A percentile compares a stretch with the other conserved stretches of the same genome.
phyloP scores from a whole-genome alignment of 2,329 filamentous ascomycete genomes.

The Colletotrichum sp. region DNA sequence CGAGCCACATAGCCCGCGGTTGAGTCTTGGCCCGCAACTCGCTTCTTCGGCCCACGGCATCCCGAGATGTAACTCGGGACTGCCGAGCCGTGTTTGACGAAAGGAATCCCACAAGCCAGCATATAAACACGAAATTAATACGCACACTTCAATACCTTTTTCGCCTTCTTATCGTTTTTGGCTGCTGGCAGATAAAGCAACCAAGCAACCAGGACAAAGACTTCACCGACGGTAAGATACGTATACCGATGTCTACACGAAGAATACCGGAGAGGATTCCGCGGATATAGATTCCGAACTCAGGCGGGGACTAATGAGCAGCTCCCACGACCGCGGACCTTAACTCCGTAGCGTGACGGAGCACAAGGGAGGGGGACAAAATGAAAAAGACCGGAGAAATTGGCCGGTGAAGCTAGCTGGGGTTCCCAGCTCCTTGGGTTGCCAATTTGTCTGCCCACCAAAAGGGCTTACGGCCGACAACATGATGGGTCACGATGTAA shows the following conservation, averaged over 20 bases:
- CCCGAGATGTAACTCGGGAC: background rate
- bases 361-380: background rate
- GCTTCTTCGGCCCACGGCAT: background rate
- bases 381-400: background rate
- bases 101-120: background rate
- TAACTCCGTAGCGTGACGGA: background rate
- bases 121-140: background rate
- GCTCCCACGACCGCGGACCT: background rate
- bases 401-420: background rate
- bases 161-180: background rate
- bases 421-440: background rate
- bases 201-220: background rate
- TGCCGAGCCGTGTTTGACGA: background rate
- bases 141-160: background rate
- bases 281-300: background rate
- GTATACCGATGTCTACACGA: background rate
- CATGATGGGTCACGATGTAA: background rate
- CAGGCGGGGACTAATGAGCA: background rate
- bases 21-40: background rate
- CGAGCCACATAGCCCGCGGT: background rate
- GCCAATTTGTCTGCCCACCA: background rate
- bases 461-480: background rate
- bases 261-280: background rate
- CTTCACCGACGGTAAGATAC: background rate
- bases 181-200: background rate